These are phyloP conservation scores for Gyromitra esculenta DNA, from an alignment of 2,329 filamentous ascomycete species.

Conservation along the genomic window DNA sequence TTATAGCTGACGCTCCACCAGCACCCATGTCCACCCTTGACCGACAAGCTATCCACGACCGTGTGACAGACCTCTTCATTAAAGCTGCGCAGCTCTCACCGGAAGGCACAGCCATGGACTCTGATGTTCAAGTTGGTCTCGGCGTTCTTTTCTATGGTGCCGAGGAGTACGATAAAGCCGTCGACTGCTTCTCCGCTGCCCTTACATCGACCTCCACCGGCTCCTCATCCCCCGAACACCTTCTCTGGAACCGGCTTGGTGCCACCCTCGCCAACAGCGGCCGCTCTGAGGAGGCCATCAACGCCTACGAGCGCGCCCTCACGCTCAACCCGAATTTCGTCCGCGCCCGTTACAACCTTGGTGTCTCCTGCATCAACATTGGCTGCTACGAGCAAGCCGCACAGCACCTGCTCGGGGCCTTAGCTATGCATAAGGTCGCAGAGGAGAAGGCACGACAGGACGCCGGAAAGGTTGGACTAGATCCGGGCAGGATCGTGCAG, in stretches of 20 bases:
- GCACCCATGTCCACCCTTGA: conserved; percentile 91
- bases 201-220: conserved; percentile 86
- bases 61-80: conserved; percentile 91
- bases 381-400: conserved; percentile 94
- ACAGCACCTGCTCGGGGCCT: conserved; percentile 86
- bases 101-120: conserved; percentile 94
- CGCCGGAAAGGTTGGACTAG: conserved; percentile 62
- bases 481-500: conserved; percentile 78
- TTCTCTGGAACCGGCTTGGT: conserved; percentile 96
- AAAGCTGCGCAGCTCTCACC: conserved; percentile 90
- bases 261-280: conserved; percentile 96
- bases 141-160: conserved; percentile 97
- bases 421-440: conserved; percentile 95
- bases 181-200: conserved; percentile 96
- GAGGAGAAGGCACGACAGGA: conserved; percentile 75
- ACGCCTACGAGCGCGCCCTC: conserved; percentile 92
- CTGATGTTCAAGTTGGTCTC: conserved; percentile 95
- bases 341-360: conserved; percentile 93
- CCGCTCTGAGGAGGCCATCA: conserved; percentile 92
- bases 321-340: conserved; percentile 95
- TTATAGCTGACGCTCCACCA: conserved; percentile 78
- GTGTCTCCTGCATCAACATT: conserved; percentile 96
- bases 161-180: conserved; percentile 97
- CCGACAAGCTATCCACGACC: conserved; percentile 85
- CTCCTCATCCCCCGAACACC: conserved; percentile 83